These are phyloP conservation scores for Stephania japonica DNA, from an alignment of 164 flowering plant genomes.

Conservation along the genomic window DNA sequence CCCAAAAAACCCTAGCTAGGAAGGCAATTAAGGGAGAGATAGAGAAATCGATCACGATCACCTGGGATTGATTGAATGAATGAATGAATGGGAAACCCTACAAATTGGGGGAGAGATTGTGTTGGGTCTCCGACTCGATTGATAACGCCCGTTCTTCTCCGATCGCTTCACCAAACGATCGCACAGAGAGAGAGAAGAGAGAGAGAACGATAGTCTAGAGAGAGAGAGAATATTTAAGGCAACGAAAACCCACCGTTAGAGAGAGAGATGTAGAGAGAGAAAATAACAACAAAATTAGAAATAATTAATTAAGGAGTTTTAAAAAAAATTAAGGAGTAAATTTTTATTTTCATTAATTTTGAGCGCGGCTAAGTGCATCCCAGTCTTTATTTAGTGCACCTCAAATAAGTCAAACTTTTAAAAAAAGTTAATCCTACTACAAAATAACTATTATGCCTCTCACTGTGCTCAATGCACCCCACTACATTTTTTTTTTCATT, in stretches of 20 bases:
- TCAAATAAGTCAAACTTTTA: no score
- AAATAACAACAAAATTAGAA: background rate
- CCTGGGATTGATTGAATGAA: background rate
- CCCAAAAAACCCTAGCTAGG: background rate
- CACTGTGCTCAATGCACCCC: no score
- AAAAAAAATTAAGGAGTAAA: background rate
- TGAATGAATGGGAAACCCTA: background rate
- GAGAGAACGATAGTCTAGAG: background rate
- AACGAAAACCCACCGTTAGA: background rate
- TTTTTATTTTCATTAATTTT: no score
- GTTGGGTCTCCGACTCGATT: background rate
- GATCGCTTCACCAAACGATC: slow-evolving; percentile 3
- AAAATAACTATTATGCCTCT: no score
- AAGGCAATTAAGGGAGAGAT: background rate
- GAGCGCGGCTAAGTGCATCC: no score
- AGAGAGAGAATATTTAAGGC: background rate
- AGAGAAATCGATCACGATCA: background rate
- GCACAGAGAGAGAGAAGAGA: background rate
- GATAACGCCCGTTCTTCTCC: background rate
- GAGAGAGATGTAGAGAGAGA: background rate
- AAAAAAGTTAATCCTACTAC: no score
- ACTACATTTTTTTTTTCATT: no score
- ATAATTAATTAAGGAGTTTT: background rate
- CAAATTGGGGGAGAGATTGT: background rate
- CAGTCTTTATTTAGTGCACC: no score